Evolutionary conservation across 2,329 filamentous ascomycete species (phyloP).

Genomic region (Fusarium metavorans): DNA sequence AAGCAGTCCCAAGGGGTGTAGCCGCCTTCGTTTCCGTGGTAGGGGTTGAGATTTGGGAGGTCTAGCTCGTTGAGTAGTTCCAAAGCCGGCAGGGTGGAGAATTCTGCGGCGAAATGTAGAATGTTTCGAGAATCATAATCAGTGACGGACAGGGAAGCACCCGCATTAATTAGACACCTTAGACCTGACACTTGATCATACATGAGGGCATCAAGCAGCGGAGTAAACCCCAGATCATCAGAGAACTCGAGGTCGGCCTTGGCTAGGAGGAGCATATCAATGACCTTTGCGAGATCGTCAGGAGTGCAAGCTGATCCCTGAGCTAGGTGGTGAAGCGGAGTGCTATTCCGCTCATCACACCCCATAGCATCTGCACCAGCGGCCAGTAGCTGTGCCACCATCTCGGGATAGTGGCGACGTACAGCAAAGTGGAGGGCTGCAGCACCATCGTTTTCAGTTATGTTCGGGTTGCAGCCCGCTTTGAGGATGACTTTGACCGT

Average conservation of each 20-base stretch:
- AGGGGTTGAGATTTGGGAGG: neutral
- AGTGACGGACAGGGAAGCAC: neutral
- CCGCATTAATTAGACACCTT: neutral
- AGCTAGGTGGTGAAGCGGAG: neutral
- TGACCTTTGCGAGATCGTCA: neutral
- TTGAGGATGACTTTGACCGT: constrained; percentile 6
- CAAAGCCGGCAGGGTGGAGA: neutral
- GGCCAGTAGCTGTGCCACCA: neutral
- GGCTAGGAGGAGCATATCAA: neutral
- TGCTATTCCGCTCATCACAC: accelerated
- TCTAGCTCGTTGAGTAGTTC: neutral
- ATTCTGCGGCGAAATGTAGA: neutral
- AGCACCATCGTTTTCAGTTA: accelerated
- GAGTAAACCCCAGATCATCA: accelerated
- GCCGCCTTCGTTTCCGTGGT: neutral
- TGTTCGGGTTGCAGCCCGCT: neutral
- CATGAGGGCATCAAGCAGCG: accelerated
- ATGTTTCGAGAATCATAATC: accelerated
- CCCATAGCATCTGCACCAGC: constrained; percentile 13
- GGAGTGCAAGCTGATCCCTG: accelerated
- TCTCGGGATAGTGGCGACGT: accelerated
- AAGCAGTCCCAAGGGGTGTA: neutral
- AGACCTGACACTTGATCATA: accelerated
- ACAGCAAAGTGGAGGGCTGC: constrained; percentile 5
- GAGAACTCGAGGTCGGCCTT: neutral